Base-by-base conservation (phyloP, 2,329 filamentous ascomycete genomes). In the Colletotrichum costaricense region DNA sequence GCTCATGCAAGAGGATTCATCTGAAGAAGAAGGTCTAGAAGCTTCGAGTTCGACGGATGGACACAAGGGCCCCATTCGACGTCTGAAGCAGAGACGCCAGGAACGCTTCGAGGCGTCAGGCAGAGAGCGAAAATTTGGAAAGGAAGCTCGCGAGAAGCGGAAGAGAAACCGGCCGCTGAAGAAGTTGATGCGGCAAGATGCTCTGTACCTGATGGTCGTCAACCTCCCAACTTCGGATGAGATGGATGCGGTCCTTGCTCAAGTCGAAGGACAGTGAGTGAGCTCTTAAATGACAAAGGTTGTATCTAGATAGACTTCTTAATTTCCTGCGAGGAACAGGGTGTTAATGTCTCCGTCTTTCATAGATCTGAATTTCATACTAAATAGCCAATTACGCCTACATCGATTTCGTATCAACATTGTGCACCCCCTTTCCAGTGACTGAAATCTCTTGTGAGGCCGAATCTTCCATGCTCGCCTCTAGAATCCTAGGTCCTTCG, bases 401-500 rank as follows among this genome's bases (percentile, higher is more conserved):
- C 19, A 49, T n/a, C 4, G 19, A 49, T 9, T 49, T 49, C 19
- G 42, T 22, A 49, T 49, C 19, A 9, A 49, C 4, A 22, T 11
- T 49, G 1, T 49, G 42, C 3, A 49, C 19, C 19, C 42, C 42
- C n/a, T 22, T 49, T 19, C 7, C 19, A 49, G 42, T 11, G 3
- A 49, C 7, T 8, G 16, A 19, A 49, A 49, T 22, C 1, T 49
- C 19, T 8, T 49, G 42, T 5, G 42, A 49, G 19, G 19, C 19
- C 42, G 42, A 49, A 49, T 49, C 19, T 49, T 49, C 42, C 19
- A 22, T 49, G 42, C 19, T 49, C 8, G 42, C 42, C 19, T 49
- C 42, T 8, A 49, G 8, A n/a, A 49, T 49, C 4, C 42, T 49
- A 11, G 42, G 42, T 49, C 76, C 76, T 46, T 80, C 78, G 52